Percentiles rank a stretch among this genome's conserved stretches.
Evolutionary conservation across 495 filamentous ascomycete species (phyloP).

Genomic region (Penicillium subrubescens): DNA sequence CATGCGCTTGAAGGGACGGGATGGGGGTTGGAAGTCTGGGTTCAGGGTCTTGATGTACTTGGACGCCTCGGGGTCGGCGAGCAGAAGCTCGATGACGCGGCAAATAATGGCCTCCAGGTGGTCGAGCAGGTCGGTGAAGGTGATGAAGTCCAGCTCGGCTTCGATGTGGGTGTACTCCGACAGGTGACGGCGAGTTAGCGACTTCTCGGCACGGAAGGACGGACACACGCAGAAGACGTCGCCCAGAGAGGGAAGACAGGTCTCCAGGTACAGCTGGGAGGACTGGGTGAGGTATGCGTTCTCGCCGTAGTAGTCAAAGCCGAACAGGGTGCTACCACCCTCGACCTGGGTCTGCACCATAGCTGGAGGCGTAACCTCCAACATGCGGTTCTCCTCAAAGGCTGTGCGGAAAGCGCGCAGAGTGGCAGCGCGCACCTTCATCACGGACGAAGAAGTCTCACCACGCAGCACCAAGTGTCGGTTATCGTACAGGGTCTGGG

Average conservation of each 20-base stretch:
- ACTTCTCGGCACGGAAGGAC: conserved; percentile 98
- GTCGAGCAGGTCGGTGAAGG: conserved; percentile 86
- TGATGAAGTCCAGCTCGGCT: conserved; percentile 95
- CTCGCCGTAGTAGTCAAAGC: conserved; percentile 92
- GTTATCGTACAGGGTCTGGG: conserved; percentile 81
- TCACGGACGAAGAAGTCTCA: conserved; percentile 80
- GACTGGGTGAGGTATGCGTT: conserved; percentile 95
- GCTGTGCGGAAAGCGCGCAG: conserved; percentile 80
- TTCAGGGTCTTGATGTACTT: conserved; percentile 80
- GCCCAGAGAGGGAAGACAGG: conserved; percentile 84
- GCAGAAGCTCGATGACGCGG: conserved; percentile 74
- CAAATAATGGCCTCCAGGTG: conserved; percentile 91
- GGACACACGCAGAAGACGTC: conserved; percentile 98
- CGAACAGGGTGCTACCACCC: conserved; percentile 92
- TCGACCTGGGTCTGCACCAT: conserved; percentile 99
- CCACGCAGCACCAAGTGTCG: conserved; percentile 90
- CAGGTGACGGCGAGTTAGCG: conserved; percentile 88
- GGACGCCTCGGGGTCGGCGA: conserved; percentile 71
- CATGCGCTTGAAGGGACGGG: conserved; percentile 93
- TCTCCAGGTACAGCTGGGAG: conserved; percentile 97
- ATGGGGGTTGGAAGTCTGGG: conserved; percentile 78
- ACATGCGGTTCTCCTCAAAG: conserved; percentile 75
- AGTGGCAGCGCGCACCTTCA: conserved; percentile 87
- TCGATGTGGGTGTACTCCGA: conserved; percentile 98
- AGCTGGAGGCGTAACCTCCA: conserved; percentile 88